phyloP scores from a whole-genome alignment of 495 filamentous ascomycete genomes.

The Neurospora hispaniola region DNA sequence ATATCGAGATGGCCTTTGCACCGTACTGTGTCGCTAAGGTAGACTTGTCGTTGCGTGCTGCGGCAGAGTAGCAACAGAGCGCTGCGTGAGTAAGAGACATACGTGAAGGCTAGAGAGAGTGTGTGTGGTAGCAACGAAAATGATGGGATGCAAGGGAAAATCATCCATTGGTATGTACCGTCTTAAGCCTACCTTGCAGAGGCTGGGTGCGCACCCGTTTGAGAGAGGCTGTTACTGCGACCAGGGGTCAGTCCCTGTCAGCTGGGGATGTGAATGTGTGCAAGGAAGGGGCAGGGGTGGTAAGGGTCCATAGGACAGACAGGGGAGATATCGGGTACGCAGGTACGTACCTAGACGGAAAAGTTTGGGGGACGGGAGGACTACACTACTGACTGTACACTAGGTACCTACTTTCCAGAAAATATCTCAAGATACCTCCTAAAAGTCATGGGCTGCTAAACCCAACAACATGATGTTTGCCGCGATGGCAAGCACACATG shows the following conservation, averaged over 20 bases:
- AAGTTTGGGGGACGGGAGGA: constrained; percentile 5
- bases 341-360: neutral
- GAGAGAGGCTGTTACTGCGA: constrained; percentile 12
- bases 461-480: neutral
- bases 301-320: no score
- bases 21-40: neutral
- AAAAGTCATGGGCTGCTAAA: neutral
- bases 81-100: constrained; percentile 3
- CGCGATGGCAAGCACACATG: neutral
- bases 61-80: constrained; percentile 5
- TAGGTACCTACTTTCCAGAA: neutral
- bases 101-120: neutral
- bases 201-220: constrained; percentile 14
- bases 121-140: constrained; percentile 8
- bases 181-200: constrained; percentile 17
- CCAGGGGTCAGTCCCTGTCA: constrained; percentile 14
- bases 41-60: neutral
- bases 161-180: constrained; percentile 9
- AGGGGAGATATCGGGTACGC: no score
- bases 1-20: constrained; percentile 30
- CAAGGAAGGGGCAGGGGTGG: no score
- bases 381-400: no score
- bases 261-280: constrained; percentile 6
- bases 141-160: constrained; percentile 16
- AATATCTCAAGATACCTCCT: neutral